These are phyloP conservation scores for Claviceps capensis DNA, from an alignment of 2,329 filamentous ascomycete genomes.

Conservation along the genomic window DNA sequence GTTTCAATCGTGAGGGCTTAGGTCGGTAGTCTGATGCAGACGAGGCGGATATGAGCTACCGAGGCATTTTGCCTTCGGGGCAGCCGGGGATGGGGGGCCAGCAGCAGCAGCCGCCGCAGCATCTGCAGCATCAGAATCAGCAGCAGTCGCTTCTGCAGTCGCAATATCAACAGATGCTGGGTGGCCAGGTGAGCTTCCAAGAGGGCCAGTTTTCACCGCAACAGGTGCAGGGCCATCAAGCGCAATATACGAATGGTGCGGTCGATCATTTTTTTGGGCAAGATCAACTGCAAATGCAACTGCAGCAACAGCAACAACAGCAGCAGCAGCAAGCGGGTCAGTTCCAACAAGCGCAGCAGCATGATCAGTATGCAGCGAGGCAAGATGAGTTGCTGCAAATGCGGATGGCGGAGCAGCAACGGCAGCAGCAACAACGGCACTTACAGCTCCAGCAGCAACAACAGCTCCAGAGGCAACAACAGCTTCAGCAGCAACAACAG, in stretches of 20 bases:
- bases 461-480: slow-evolving; percentile 1
- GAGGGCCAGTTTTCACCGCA: slow-evolving; percentile 14
- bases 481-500: slow-evolving; percentile 1
- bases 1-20: not conserved
- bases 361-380: slow-evolving; percentile 10
- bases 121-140: slow-evolving; percentile 10
- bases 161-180: slow-evolving; percentile 11
- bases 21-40: slow-evolving; percentile 8
- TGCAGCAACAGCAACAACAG: slow-evolving; percentile 10
- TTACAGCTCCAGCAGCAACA: not conserved
- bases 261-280: slow-evolving; percentile 10
- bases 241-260: slow-evolving; percentile 3
- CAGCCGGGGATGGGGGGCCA: slow-evolving; percentile 15
- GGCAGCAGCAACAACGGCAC: slow-evolving; percentile 11
- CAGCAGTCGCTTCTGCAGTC: not conserved
- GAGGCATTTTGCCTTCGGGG: slow-evolving; percentile 17
- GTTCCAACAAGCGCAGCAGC: slow-evolving; percentile 10
- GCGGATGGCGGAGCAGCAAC: slow-evolving; percentile 10
- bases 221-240: slow-evolving; percentile 11
- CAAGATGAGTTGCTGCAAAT: slow-evolving; percentile 13
- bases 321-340: slow-evolving; percentile 10
- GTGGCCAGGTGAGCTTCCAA: slow-evolving; percentile 12
- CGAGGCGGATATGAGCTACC: slow-evolving; percentile 22
- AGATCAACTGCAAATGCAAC: slow-evolving; percentile 11
- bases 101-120: slow-evolving; percentile 11